phyloP scores from a whole-genome alignment of 345 rosid species.

The Pistacia vera region DNA sequence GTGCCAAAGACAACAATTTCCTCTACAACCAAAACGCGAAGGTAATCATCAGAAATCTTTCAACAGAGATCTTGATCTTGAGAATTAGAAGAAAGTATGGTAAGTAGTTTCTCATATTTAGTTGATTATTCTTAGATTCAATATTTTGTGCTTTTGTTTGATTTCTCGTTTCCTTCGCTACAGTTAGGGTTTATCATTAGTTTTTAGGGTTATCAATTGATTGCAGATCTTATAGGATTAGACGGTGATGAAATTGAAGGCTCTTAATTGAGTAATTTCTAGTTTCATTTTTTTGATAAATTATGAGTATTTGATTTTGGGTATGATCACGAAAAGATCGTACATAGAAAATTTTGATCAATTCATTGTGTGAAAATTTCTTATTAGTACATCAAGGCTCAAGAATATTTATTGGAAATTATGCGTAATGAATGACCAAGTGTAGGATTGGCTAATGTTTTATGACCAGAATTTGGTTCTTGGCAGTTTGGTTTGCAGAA shows the following conservation, averaged over 20 bases:
- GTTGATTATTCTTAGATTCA: not conserved
- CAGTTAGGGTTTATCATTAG: not conserved
- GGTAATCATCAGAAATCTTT: not conserved
- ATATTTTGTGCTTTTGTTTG: not conserved
- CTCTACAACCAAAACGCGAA: not conserved
- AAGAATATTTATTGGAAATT: not conserved
- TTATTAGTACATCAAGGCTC: not conserved
- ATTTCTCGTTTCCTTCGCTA: not conserved
- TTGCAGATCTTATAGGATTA: not conserved
- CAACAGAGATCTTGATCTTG: slow-evolving; percentile 1
- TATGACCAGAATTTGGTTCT: not conserved
- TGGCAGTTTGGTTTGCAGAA: not conserved
- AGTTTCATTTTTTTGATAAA: not conserved
- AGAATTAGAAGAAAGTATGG: slow-evolving; percentile 11
- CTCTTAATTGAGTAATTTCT: not conserved
- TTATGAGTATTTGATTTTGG: slow-evolving; percentile 4
- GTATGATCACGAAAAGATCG: not conserved
- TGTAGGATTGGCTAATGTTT: not conserved
- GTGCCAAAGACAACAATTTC: not conserved
- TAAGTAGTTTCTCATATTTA: not conserved
- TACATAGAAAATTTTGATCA: not conserved
- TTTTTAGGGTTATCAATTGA: not conserved
- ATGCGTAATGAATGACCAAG: not conserved
- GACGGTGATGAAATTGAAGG: not conserved
- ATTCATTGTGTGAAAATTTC: not conserved